Evolutionary conservation across 2,329 filamentous ascomycete species (phyloP).

Genomic region (Pestalotiopsis sp.): DNA sequence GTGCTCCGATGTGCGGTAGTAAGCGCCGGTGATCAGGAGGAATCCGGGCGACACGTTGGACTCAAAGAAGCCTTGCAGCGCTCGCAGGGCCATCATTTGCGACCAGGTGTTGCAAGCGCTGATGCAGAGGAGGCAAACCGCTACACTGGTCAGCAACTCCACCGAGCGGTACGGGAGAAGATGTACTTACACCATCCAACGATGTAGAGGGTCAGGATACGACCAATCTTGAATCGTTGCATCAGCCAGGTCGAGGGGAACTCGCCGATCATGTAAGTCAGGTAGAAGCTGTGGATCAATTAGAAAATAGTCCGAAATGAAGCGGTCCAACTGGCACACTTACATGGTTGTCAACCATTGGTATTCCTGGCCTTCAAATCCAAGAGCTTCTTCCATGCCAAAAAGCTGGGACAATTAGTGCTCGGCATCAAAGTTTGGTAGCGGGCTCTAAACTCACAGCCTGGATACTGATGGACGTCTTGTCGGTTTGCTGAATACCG

Average conservation of each 20-base stretch:
- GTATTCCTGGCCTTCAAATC: conserved; percentile 30
- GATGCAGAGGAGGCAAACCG: neutral
- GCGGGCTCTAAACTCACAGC: conserved; percentile 13
- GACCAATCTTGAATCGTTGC: conserved; percentile 37
- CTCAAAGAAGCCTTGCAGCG: conserved; percentile 28
- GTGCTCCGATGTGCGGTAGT: conserved; percentile 35
- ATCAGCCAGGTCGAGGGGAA: conserved; percentile 32
- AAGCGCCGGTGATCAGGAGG: conserved; percentile 15
- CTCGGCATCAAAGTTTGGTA: neutral
- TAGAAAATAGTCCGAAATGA: neutral
- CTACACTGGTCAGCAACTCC: neutral
- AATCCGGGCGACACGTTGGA: neutral
- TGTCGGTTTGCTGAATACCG: conserved; percentile 31
- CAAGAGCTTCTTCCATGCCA: conserved; percentile 31
- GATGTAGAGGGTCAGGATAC: conserved; percentile 37
- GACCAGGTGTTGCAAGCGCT: conserved; percentile 12
- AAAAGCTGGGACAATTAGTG: conserved; percentile 22
- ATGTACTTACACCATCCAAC: conserved; percentile 30
- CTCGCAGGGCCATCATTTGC: conserved; percentile 30
- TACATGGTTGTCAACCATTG: conserved; percentile 15
- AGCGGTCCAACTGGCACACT: neutral
- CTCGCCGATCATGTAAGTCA: conserved; percentile 32
- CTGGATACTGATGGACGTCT: conserved; percentile 31
- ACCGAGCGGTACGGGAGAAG: conserved; percentile 14
- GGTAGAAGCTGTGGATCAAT: neutral